Conservation (phyloP, 208 protist genomes). For the Trypanosoma platydactyli region DNA sequence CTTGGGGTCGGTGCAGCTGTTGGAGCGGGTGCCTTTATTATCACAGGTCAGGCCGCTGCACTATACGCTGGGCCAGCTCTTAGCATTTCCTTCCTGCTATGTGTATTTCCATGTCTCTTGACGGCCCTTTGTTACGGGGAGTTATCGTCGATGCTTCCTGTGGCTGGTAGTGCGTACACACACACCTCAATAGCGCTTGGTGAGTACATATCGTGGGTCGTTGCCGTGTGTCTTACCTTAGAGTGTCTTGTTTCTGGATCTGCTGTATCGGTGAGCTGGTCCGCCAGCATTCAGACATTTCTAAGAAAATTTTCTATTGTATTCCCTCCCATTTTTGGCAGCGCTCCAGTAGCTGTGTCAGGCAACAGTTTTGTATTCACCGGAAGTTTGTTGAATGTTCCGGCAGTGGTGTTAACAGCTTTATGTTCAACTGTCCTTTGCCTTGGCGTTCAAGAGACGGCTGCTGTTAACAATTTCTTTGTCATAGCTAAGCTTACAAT, state of each 20-base stretch:
- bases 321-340: constrained; percentile 10
- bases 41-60: constrained; percentile 42
- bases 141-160: constrained; percentile 37
- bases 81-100: constrained; percentile 34
- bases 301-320: constrained; percentile 22
- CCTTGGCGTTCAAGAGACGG: constrained; percentile 32
- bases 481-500: constrained; percentile 35
- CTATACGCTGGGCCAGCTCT: constrained; percentile 42
- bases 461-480: constrained; percentile 35
- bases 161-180: constrained; percentile 41
- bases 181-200: constrained; percentile 41
- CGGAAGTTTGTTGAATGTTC: constrained; percentile 25
- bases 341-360: constrained; percentile 18
- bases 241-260: constrained; percentile 44
- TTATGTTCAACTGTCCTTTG: constrained; percentile 30
- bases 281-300: constrained; percentile 22
- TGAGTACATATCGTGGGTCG: constrained; percentile 38
- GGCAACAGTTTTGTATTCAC: constrained; percentile 17
- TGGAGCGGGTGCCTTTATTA: constrained; percentile 51
- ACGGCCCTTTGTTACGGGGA: constrained; percentile 49
- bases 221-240: constrained; percentile 41
- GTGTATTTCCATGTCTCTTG: constrained; percentile 35
- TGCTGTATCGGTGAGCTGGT: constrained; percentile 38
- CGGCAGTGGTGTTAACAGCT: constrained; percentile 24
- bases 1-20: constrained; percentile 38